phyloP scores from a whole-genome alignment of 148 eudicot genomes.

The Rhododendron henanense region DNA sequence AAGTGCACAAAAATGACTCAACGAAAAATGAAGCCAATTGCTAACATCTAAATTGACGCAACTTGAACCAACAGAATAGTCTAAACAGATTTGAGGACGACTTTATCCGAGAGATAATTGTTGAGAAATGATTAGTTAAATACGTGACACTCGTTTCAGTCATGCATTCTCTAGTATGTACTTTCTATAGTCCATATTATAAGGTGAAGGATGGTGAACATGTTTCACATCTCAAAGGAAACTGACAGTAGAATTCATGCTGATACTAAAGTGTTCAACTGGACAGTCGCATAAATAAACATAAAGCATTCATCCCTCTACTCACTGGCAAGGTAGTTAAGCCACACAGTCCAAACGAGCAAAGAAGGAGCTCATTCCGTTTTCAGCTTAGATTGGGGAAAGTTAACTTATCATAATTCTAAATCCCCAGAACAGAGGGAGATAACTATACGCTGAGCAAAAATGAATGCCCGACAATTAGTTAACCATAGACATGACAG shows the following conservation, averaged over 20 bases:
- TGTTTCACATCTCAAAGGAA: not conserved
- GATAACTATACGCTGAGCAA: not conserved
- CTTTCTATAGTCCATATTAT: not conserved
- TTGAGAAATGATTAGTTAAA: not conserved
- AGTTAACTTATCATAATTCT: not conserved
- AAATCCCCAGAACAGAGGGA: not conserved
- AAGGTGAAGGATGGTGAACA: not conserved
- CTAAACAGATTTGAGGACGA: not conserved
- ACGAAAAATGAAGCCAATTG: not conserved
- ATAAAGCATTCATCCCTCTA: not conserved
- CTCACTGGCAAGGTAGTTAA: not conserved
- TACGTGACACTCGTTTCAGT: not conserved
- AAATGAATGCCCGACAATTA: not conserved
- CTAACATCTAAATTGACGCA: not conserved
- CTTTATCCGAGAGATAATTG: not conserved
- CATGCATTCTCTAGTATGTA: not conserved
- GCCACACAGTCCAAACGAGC: not conserved
- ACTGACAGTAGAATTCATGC: not conserved
- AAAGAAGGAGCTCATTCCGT: not conserved
- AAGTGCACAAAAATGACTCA: not conserved
- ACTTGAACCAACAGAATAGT: not conserved
- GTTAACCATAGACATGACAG: not conserved
- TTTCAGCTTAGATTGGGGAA: not conserved
- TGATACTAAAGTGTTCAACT: not conserved
- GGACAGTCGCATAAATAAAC: not conserved